Percentiles rank a stretch among this genome's conserved stretches.
These are phyloP conservation scores for Cladosporium phlei DNA, from an alignment of 2,329 filamentous ascomycete species.

Conservation along the genomic window DNA sequence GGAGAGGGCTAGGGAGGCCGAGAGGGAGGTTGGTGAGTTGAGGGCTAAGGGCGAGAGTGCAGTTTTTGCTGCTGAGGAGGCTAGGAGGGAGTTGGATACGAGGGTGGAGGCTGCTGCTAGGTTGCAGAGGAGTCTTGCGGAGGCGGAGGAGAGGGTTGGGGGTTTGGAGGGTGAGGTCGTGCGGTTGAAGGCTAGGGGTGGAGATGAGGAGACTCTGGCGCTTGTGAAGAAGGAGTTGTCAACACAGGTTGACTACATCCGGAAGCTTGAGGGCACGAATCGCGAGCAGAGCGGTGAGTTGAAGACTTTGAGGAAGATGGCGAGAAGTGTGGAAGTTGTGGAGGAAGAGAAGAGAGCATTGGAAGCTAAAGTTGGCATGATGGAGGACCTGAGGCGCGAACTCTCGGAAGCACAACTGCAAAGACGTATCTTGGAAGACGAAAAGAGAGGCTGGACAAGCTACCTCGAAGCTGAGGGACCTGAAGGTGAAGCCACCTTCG, in stretches of 20 bases:
- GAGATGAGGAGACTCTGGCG: constrained; percentile 77
- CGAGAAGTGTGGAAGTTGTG: constrained; percentile 86
- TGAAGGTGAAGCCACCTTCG: constrained; percentile 65
- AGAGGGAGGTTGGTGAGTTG: constrained; percentile 47
- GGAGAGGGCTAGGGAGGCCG: constrained; percentile 7
- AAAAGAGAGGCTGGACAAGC: constrained; percentile 78
- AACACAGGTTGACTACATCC: constrained; percentile 89
- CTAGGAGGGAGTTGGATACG: constrained; percentile 54
- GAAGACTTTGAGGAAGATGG: constrained; percentile 71
- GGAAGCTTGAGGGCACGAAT: constrained; percentile 73
- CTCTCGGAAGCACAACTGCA: constrained; percentile 76
- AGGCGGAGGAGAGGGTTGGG: constrained; percentile 67
- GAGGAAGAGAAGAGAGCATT: constrained; percentile 90
- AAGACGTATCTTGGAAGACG: constrained; percentile 81
- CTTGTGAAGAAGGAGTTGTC: constrained; percentile 84
- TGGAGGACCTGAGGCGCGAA: constrained; percentile 69
- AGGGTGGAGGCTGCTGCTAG: constrained; percentile 55
- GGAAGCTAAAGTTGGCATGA: constrained; percentile 69
- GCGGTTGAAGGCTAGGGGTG: constrained; percentile 77
- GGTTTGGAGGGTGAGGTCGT: constrained; percentile 78
- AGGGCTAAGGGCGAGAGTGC: constrained; percentile 52
- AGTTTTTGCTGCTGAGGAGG: constrained; percentile 43
- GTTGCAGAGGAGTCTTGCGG: constrained; percentile 51
- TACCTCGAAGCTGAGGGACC: constrained; percentile 69
- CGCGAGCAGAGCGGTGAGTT: constrained; percentile 75